Evolutionary conservation across 2,329 filamentous ascomycete genomes (phyloP), one percentile per base, ranked within the genome.

Genomic region (Colletotrichum camelliae): DNA sequence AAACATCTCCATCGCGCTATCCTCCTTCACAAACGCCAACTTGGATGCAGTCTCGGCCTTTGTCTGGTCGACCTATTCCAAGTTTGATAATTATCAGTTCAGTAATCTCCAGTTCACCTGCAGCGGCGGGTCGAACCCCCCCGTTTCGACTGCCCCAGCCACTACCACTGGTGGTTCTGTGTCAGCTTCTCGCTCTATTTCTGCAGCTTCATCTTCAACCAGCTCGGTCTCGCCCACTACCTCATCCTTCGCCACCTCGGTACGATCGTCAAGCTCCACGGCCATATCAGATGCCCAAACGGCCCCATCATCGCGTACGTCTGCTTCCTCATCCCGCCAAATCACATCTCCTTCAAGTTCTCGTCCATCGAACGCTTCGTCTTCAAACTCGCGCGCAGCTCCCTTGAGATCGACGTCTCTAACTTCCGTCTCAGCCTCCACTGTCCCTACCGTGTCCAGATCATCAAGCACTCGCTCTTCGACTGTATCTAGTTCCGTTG

Each of bases 1-100:
- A 81, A 89, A 87, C 8, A 79, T 91, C 74, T 89, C 84, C 5
- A 79, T 92, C 27, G 88, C 89, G 85, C 60, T 91, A 88, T 79
- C 78, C 67, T 24, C 77, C 72, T 76, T 75, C 60, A 15, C 58
- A 4, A 58, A 15, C 6, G 71, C 71, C 31, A 75, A 61, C 24
- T 29, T 75, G 52, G 66, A 76, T 27, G 71, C 35, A 33, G 65
- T 76, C 13, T 58, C 72, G 5, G 74, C 57, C 27, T 75, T 76
- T 29, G 71, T 70, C 15, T 76, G 74, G 74, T 76, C 74, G 12
- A 75, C 48, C 3, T 76, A 70, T 43, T 75, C 70, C 24, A 43
- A 61, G 13, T 70, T 70, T 18, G 48, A 62, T 37, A 27, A 16
- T 7, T 76, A 66, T 16, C 24, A 74, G 13, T 61, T 76, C 55